Evolutionary conservation across 768 basidiomycete species (phyloP).

Genomic region (Mycena metata): DNA sequence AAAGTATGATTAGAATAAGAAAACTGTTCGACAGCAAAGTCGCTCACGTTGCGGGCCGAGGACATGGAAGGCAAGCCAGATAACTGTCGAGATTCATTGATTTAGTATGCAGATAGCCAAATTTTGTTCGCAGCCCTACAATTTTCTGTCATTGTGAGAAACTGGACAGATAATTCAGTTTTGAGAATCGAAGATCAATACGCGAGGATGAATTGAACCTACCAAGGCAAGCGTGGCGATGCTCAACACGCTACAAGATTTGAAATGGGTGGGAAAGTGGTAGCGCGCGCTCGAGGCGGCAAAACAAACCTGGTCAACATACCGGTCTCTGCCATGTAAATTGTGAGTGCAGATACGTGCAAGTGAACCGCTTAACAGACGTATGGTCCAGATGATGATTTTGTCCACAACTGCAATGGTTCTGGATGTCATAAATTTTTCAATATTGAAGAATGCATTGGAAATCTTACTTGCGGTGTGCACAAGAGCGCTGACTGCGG

Average conservation of each 20-base stretch:
- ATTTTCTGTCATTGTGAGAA: conserved; percentile 2
- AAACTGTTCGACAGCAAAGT: not conserved
- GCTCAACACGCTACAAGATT: not conserved
- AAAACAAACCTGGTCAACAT: conserved; percentile 14
- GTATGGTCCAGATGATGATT: conserved; percentile 12
- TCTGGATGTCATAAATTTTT: not conserved
- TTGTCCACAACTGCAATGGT: conserved; percentile 7
- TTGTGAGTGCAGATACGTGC: not conserved
- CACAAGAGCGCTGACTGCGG: not conserved
- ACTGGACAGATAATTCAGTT: conserved; percentile 7
- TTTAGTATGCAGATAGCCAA: not conserved
- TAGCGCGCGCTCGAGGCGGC: not conserved
- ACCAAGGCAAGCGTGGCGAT: not conserved
- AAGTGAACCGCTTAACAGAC: not conserved
- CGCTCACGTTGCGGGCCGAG: not conserved
- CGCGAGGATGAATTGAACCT: conserved; percentile 1
- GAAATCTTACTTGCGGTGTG: not conserved
- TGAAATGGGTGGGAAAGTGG: not conserved
- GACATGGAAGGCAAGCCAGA: conserved; percentile 8
- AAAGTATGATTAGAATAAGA: not conserved
- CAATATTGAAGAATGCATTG: not conserved
- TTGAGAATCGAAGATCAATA: not conserved
- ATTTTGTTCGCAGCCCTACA: not conserved
- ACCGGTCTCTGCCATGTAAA: conserved; percentile 8
- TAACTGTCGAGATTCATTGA: not conserved